Base-by-base conservation (phyloP, 306 rosid species). In the Benincasa hispida region DNA sequence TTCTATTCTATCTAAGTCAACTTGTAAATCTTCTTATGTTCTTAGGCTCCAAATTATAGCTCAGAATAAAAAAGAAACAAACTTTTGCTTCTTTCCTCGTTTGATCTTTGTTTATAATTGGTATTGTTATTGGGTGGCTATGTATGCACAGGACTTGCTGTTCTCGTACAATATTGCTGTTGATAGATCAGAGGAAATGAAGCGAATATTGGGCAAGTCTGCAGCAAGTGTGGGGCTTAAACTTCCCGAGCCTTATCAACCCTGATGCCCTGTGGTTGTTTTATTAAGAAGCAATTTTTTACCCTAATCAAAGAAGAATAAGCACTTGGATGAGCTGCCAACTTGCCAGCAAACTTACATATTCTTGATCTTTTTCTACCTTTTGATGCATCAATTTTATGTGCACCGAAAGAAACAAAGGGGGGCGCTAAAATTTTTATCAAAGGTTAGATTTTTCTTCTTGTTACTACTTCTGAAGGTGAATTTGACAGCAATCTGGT, bases 181-280 rank as follows among this genome's bases (percentile, higher is more conserved):
- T 74, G 99, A 94, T 84, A 85, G 99, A 62, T 80, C 93, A 47
- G 86, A 87, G 30, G 99, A 94, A 82, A 91, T 92, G 86, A 87
- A 75, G 81, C 92, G 88, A 74, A 79, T 85, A 32, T 90, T 94
- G 66, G 93, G 95, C 77, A 92, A 90, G 85, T 94, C 99, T 65
- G 96, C 99, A 57, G 91, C 97, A 24, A 90, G 96, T 45, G 95
- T 94, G 32, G 99, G 99, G 45, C 99, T 94, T 80, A 87, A 59
- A 78, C 97, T 94, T 65, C 98, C 98, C 1, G 92, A 87, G 78
- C 89, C 74, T 75, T 94, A 91, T 85, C 90, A 82, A 79, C 75
- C 89, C 39, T 91, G 78, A 87, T 72, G 65, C 76, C 17, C 39
- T 79, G 81, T 63, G 70, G 24, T 58, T 57, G 27, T 76, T 68